A percentile compares a stretch with the other conserved stretches of the same genome.
phyloP scores from a whole-genome alignment of 1,284 basidiomycete species.

The Wolfiporia cocos region DNA sequence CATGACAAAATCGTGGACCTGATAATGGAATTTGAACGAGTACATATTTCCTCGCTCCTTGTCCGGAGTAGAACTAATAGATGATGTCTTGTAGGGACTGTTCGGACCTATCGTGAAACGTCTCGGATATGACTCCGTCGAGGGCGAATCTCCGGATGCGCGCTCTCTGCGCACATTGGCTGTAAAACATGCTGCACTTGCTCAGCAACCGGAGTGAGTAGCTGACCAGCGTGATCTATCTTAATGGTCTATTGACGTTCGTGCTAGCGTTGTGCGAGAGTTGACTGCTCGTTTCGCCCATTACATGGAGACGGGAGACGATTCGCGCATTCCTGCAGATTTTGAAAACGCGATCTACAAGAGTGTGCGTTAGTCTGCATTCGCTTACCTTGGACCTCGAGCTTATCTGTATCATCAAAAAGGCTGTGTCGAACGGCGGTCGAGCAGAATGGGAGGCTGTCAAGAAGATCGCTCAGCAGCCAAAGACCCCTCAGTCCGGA shows the following conservation, averaged over 20 bases:
- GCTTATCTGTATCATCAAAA: conserved; percentile 37
- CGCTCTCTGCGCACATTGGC: conserved; percentile 77
- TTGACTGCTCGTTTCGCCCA: conserved; percentile 70
- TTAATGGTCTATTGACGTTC: background rate
- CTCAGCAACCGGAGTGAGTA: conserved; percentile 52
- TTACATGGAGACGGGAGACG: conserved; percentile 71
- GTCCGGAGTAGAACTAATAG: conserved; percentile 27
- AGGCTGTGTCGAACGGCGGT: conserved; percentile 43
- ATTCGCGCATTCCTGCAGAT: conserved; percentile 77
- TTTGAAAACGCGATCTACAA: conserved; percentile 50
- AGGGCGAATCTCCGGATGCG: conserved; percentile 66
- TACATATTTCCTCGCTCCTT: background rate
- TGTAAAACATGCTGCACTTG: conserved; percentile 61
- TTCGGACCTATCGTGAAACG: conserved; percentile 77
- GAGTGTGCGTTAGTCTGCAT: conserved; percentile 34
- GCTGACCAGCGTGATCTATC: background rate
- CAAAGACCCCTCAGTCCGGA: conserved; percentile 67
- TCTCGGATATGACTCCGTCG: conserved; percentile 76
- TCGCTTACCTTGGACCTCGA: conserved; percentile 2
- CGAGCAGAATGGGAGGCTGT: conserved; percentile 74
- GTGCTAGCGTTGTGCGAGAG: conserved; percentile 63
- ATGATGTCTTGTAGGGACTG: conserved; percentile 64
- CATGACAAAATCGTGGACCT: conserved; percentile 49
- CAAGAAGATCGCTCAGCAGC: conserved; percentile 65
- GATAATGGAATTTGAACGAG: background rate